Evolutionary conservation across 1,139 yeast species (phyloP).

Genomic region (Blastobotrys raffinosifermentans): DNA sequence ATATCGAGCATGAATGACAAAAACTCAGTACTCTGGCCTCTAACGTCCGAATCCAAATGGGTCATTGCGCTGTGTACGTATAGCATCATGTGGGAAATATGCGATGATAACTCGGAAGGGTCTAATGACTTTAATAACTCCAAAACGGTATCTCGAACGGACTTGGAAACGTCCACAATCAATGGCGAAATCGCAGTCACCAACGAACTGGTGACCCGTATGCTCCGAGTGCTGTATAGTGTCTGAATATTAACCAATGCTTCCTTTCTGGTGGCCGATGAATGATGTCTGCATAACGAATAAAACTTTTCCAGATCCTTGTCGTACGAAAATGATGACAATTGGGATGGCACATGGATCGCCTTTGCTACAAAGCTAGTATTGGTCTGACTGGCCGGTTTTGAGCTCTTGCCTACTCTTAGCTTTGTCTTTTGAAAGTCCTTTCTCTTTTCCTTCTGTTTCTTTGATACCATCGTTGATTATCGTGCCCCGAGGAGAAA

Average conservation of each 20-base stretch:
- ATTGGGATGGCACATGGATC: constrained; percentile 31
- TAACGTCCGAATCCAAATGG: constrained; percentile 69
- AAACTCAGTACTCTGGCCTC: constrained; percentile 64
- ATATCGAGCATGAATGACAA: constrained; percentile 47
- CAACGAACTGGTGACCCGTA: constrained; percentile 26
- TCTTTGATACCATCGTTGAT: constrained; percentile 31
- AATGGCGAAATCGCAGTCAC: constrained; percentile 52
- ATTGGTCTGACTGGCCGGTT: constrained; percentile 70
- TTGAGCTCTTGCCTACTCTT: constrained; percentile 76
- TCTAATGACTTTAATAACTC: constrained; percentile 42
- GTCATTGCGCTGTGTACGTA: constrained; percentile 95
- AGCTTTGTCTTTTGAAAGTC: constrained; percentile 77
- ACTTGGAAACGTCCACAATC: constrained; percentile 52
- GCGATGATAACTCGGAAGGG: constrained; percentile 53
- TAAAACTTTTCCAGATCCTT: constrained; percentile 38
- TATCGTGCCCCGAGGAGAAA: neutral
- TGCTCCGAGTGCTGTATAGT: neutral
- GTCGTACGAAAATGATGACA: constrained; percentile 14
- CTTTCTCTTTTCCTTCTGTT: constrained; percentile 62
- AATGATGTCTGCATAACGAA: constrained; percentile 72
- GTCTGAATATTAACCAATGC: constrained; percentile 41
- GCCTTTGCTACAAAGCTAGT: constrained; percentile 74
- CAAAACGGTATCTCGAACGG: constrained; percentile 59
- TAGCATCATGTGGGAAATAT: constrained; percentile 58
- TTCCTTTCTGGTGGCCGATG: constrained; percentile 66